Evolutionary conservation across 2,329 filamentous ascomycete genomes (phyloP).

Genomic region (Phialophora chinensis): DNA sequence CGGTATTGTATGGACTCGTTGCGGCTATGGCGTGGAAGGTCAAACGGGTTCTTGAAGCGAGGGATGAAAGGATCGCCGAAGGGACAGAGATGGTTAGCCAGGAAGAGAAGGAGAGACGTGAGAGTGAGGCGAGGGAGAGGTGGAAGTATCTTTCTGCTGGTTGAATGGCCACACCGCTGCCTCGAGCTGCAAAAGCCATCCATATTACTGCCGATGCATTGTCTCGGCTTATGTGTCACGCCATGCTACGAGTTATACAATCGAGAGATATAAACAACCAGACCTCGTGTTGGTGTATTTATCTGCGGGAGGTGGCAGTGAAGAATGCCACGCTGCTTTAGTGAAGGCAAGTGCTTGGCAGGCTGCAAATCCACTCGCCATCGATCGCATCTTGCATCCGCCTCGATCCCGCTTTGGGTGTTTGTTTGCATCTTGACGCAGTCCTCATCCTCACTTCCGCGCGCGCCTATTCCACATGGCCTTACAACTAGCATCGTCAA

Average conservation of each 20-base stretch:
- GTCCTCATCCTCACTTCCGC: background rate
- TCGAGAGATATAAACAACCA: background rate
- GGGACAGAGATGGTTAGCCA: conserved; percentile 36
- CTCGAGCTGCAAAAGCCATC: background rate
- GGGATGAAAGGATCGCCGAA: conserved; percentile 29
- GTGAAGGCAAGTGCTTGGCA: background rate
- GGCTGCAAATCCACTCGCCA: background rate
- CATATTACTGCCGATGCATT: background rate
- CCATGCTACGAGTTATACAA: background rate
- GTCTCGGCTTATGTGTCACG: background rate
- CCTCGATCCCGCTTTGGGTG: conserved; percentile 26
- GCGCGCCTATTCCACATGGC: conserved; percentile 7
- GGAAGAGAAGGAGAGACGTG: conserved; percentile 36
- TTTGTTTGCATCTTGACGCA: conserved; percentile 27
- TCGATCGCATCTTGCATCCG: conserved; percentile 17
- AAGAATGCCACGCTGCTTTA: background rate
- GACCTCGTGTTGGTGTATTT: background rate
- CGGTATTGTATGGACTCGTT: conserved; percentile 30
- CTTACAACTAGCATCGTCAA: conserved; percentile 1
- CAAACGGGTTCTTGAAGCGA: conserved; percentile 27
- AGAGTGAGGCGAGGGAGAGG: conserved; percentile 37
- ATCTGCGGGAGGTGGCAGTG: background rate
- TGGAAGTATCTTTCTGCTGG: conserved; percentile 36
- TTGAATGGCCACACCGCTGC: conserved; percentile 7
- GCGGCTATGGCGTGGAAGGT: conserved; percentile 38